Evolutionary conservation across 2,329 filamentous ascomycete species (phyloP).

Genomic region (Cryphonectria japonica): DNA sequence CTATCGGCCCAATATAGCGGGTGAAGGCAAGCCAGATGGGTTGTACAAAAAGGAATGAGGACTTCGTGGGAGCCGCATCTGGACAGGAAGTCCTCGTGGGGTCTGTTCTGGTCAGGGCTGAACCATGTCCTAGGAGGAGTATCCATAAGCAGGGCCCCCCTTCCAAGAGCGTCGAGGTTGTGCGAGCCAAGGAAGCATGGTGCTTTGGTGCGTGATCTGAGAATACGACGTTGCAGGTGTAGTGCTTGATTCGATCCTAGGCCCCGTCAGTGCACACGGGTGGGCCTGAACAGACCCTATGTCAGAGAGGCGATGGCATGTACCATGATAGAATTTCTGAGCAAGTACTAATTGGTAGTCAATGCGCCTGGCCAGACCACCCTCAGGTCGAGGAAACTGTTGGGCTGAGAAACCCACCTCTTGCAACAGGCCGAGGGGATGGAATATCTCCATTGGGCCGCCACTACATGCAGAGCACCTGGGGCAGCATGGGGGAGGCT

Average conservation of each 20-base stretch:
- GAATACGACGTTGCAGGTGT: slow-evolving; percentile 27
- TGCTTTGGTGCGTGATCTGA: slow-evolving; percentile 25
- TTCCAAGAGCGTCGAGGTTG: not conserved
- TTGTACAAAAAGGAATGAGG: slow-evolving; percentile 8
- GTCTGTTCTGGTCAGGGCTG: slow-evolving; percentile 12
- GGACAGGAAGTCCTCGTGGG: slow-evolving; percentile 10
- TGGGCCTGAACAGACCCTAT: not conserved
- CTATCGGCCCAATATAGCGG: slow-evolving; percentile 12
- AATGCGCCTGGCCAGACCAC: not conserved
- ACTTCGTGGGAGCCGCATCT: slow-evolving; percentile 15
- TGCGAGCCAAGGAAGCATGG: slow-evolving; percentile 17
- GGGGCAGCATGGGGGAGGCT: not conserved
- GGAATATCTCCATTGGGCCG: not conserved
- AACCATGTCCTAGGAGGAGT: slow-evolving; percentile 6
- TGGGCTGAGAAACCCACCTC: not conserved
- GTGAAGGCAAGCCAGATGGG: slow-evolving; percentile 5
- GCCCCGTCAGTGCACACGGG: not conserved
- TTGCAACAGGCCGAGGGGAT: not conserved
- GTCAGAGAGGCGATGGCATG: not conserved
- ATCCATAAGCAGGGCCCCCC: not conserved
- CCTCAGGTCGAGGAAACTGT: not conserved
- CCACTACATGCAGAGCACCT: not conserved
- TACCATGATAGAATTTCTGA: not conserved
- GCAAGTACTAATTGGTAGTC: not conserved
- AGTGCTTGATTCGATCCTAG: not conserved